Evolutionary conservation across 768 basidiomycete genomes (phyloP), one percentile per base, ranked within the genome.

Genomic region (Leccinum sublutescens): DNA sequence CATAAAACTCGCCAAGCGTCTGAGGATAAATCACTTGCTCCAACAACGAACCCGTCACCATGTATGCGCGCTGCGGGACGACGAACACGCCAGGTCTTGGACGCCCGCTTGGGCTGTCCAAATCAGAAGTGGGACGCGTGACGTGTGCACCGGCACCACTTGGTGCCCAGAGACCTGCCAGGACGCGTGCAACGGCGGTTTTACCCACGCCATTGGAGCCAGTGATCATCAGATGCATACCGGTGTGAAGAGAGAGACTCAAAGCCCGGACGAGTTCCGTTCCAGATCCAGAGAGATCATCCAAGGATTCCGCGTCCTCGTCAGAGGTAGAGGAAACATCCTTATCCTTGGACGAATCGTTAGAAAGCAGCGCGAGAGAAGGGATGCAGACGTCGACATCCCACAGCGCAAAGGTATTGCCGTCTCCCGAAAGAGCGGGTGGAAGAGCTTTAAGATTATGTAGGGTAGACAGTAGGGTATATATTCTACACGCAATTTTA

Each of bases 1-100:
- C 64, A 91, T 84, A 27, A 85, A 83, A 75, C 88, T 93, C 45
- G 88, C 85, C 66, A 3, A 70, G 25, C 1, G 63, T 62, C 71
- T 95, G 86, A 6, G 95, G 94, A 72, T 97, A 98, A 60, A 96
- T 95, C 29, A 96, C 84, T 79, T 98, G 96, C 66, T 97, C 95
- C 15, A 96, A 76, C 49, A 98, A 75, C 62, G 86, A 88, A 0
- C 96, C 96, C 0, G 85, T 80, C 29, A 90, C 88, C 84, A 98
- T 92, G 72, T 98, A 98, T 23, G 94, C 87, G 14, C 95, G 79
- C 74, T 98, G 96, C 4, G 96, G 96, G 3, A 98, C 82, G 57
- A 97, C 85, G 61, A 92, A 87, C n/a, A 91, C 80, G 19, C 85
- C 85, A 12, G 77, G 58, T 17, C 61, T 58, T 4, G 48, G 47